A percentile compares a stretch with the other conserved stretches of the same genome.
Conservation (phyloP, 2,329 filamentous ascomycete genomes). For the Trichoderma semiorbis region DNA sequence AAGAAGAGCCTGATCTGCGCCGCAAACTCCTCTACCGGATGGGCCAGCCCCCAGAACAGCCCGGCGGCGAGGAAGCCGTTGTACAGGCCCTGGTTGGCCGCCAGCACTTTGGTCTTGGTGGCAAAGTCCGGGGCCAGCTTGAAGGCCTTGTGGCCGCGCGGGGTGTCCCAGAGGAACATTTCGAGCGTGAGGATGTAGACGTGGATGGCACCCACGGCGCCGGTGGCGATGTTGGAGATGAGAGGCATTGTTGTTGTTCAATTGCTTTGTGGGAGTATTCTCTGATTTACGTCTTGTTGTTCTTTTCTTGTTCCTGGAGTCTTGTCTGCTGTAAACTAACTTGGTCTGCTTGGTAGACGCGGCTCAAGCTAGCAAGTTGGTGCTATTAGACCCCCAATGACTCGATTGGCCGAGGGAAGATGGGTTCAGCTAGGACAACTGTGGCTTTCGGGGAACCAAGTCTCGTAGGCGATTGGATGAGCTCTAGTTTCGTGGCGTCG, state of each 20-base stretch:
- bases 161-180: constrained; percentile 49
- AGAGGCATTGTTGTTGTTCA: constrained; percentile 1
- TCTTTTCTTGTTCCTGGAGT: not conserved
- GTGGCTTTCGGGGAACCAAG: not conserved
- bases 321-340: not conserved
- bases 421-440: not conserved
- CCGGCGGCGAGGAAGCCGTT: constrained; percentile 52
- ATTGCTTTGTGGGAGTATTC: not conserved
- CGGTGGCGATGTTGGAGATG: constrained; percentile 35
- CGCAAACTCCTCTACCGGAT: constrained; percentile 41
- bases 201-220: constrained; percentile 41
- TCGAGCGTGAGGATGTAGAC: constrained; percentile 49
- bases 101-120: constrained; percentile 41
- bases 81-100: constrained; percentile 51
- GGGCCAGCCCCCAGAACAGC: constrained; percentile 44
- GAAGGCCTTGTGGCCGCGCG: constrained; percentile 44
- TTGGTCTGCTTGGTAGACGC: not conserved
- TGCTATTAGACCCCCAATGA: not conserved
- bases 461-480: not conserved
- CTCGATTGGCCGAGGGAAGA: not conserved
- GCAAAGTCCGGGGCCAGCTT: constrained; percentile 44
- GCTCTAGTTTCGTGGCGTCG: not conserved
- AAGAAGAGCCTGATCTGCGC: constrained; percentile 47
- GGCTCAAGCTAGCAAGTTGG: not conserved
- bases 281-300: not conserved